Evolutionary conservation across 169 alveolate species (phyloP).

Genomic region (Cryptosporidium bovis): DNA sequence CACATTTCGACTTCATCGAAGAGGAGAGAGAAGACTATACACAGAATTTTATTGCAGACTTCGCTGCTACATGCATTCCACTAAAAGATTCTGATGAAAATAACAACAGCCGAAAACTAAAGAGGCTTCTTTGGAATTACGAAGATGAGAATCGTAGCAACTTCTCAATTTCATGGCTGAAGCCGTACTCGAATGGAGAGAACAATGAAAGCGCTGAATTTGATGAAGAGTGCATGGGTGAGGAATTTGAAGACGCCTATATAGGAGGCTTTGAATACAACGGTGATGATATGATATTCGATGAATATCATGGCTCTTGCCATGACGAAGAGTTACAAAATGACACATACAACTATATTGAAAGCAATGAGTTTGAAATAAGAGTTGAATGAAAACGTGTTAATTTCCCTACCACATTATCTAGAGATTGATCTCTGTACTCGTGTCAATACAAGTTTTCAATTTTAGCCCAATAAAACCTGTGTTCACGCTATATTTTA

Average conservation of each 20-base stretch:
- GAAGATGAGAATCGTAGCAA: conserved; percentile 15
- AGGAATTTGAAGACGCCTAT: conserved; percentile 12
- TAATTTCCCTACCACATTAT: too few species aligned
- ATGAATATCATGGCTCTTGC: too few species aligned
- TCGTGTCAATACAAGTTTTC: too few species aligned
- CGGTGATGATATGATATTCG: too few species aligned
- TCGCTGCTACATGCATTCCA: conserved; percentile 69
- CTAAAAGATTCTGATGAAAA: conserved; percentile 59
- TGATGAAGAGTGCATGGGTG: conserved; percentile 17
- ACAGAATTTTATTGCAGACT: conserved; percentile 51
- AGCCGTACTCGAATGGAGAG: conserved; percentile 35
- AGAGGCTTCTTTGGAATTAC: conserved; percentile 58
- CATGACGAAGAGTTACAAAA: too few species aligned
- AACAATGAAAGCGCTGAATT: neutral
- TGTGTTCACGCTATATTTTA: too few species aligned
- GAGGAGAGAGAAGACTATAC: conserved; percentile 40
- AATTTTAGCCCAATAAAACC: too few species aligned
- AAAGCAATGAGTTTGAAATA: conserved; percentile 20
- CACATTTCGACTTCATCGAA: conserved; percentile 11
- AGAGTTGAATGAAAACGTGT: neutral
- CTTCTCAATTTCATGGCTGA: conserved; percentile 65
- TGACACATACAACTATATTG: conserved; percentile 8
- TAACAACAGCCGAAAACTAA: conserved; percentile 31
- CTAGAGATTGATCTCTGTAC: too few species aligned
- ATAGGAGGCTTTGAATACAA: neutral